These are phyloP conservation scores for Pyronema omphalodes DNA, from an alignment of 495 filamentous ascomycete genomes.

Conservation along the genomic window DNA sequence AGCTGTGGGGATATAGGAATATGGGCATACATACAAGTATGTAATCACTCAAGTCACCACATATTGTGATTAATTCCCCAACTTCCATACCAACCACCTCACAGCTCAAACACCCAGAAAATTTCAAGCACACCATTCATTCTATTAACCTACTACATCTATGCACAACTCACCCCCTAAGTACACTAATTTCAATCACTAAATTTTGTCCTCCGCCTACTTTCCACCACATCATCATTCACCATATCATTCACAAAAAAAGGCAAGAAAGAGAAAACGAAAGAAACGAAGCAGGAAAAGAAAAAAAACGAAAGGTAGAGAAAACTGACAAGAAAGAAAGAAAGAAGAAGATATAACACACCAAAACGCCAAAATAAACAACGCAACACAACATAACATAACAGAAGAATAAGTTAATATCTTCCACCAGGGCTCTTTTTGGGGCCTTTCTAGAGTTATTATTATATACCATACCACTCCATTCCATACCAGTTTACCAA, in stretches of 20 bases:
- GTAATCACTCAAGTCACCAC: too few species aligned
- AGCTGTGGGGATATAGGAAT: too few species aligned
- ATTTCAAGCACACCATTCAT: not conserved
- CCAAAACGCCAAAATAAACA: conserved; percentile 5
- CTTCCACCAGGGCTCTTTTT: not conserved
- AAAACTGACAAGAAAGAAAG: too few species aligned
- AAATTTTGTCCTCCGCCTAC: not conserved
- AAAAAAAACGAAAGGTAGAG: too few species aligned
- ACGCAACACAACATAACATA: not conserved
- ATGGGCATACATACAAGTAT: too few species aligned
- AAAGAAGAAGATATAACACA: not conserved
- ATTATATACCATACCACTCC: not conserved
- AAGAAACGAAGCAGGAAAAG: too few species aligned
- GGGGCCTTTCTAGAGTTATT: not conserved
- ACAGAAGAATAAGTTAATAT: not conserved
- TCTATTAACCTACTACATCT: not conserved
- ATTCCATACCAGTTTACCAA: not conserved
- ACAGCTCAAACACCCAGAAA: too few species aligned
- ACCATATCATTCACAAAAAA: not conserved
- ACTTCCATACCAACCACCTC: too few species aligned
- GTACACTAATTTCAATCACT: not conserved
- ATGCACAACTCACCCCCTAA: not conserved
- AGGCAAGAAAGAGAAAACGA: not conserved
- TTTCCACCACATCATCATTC: not conserved
- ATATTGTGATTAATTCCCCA: too few species aligned